Base-by-base conservation (phyloP, 352 stramenopile species). In the Aphanomyces stellatus region DNA sequence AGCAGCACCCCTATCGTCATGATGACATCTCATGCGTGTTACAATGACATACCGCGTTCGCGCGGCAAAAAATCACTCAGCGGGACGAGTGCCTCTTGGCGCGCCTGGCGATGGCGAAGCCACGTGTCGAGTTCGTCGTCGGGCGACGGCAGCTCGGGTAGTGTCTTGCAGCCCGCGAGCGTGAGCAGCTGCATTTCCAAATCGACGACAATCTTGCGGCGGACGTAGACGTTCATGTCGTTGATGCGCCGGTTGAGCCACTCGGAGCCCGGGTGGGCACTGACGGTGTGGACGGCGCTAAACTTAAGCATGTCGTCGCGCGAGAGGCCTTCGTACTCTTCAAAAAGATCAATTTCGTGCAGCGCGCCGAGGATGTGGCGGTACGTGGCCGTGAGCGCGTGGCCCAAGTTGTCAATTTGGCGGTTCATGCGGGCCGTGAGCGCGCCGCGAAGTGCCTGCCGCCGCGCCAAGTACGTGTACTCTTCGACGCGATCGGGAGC, bases 121-220 rank as follows among this genome's bases (percentile, higher is more conserved):
- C 82, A 90, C 24, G 85, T 72, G 11, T 87, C 78, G 25, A 79
- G 69, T n/a, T 64, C 51, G 0, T 69, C 48, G 11, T 74, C 70
- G 1, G 49, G 13, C 0, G 56, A 31, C 15, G 70, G 72, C 10
- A 70, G 66, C 41, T 69, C 66, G 2, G 68, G 71, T 5, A 40
- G 28, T 10, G 64, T 56, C 3, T 76, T 53, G 2, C 74, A 75
- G 17, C 60, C 80, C 30, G 74, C 71, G 15, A 90, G 66, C 19
- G 84, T 76, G 1, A 90, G 65, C 6, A 90, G 34, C 51, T 90
- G 80, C 55, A 87, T 83, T 61, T 90, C 82, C 1, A 90, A 72
- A 5, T 78, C 55, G 2, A 85, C 69, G 3, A 88, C 76, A 46
- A 87, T 85, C 7, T 79, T 71, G 48, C 85, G 88, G 25, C 82